Conservation (phyloP, 2,329 filamentous ascomycete genomes). For the Allantophomopsis cytisporea region DNA sequence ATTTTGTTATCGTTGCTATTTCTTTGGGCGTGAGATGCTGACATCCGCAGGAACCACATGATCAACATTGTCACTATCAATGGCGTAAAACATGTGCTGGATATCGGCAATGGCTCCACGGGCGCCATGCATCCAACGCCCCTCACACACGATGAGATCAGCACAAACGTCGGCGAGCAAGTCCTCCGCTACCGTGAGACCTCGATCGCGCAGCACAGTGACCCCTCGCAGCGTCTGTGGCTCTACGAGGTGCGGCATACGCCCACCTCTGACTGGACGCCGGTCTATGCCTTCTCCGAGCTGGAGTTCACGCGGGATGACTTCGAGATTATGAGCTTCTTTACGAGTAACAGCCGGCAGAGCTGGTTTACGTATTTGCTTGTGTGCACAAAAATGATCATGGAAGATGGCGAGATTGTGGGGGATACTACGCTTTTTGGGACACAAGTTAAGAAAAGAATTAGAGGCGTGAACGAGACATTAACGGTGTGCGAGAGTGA, state of each 20-base stretch:
- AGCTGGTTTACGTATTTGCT: conserved; percentile 40
- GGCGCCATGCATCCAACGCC: conserved; percentile 43
- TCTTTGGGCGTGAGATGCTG: background rate
- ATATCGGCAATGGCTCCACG: conserved; percentile 53
- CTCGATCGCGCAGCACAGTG: conserved; percentile 29
- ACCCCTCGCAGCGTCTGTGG: conserved; percentile 37
- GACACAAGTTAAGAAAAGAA: conserved; percentile 36
- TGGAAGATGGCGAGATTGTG: conserved; percentile 26
- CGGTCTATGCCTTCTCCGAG: conserved; percentile 52
- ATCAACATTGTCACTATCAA: conserved; percentile 45
- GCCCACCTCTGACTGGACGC: conserved; percentile 35
- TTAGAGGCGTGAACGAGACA: conserved; percentile 32
- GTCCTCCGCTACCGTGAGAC: conserved; percentile 38
- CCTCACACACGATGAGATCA: conserved; percentile 24
- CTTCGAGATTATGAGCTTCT: conserved; percentile 46
- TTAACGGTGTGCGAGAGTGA: conserved; percentile 34
- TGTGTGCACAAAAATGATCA: conserved; percentile 38
- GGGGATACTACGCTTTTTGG: conserved; percentile 39
- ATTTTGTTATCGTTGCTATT: background rate
- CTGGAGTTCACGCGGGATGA: conserved; percentile 48
- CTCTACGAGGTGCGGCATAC: conserved; percentile 46
- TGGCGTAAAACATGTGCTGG: conserved; percentile 24
- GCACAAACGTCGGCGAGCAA: conserved; percentile 34
- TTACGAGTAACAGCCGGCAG: conserved; percentile 30
- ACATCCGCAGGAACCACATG: conserved; percentile 34